Percentiles rank a stretch among this genome's conserved stretches.
phyloP scores from a whole-genome alignment of 331 rosid species.

The Rosa hybrid region DNA sequence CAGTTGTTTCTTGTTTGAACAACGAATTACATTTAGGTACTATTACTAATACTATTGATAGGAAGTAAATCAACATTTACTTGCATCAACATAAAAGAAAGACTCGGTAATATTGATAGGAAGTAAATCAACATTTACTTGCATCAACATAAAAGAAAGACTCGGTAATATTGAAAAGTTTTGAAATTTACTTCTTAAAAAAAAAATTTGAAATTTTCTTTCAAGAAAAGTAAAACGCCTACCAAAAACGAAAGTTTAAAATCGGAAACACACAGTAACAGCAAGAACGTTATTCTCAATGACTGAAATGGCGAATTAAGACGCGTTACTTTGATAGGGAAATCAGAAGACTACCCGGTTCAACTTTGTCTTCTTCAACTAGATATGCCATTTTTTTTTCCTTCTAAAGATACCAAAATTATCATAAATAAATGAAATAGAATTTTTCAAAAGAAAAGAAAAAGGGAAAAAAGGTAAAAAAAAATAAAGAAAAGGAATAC shows the following conservation, averaged over 20 bases:
- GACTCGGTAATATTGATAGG: too few relatives aligned
- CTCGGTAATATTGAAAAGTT: too few relatives aligned
- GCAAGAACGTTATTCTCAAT: not conserved
- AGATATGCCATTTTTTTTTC: not conserved
- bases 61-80: too few relatives aligned
- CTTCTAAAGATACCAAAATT: not conserved
- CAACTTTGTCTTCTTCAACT: not conserved
- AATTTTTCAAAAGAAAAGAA: not conserved
- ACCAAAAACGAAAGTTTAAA: not conserved
- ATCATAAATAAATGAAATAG: not conserved
- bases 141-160: too few relatives aligned
- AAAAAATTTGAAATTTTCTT: too few relatives aligned
- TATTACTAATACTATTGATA: too few relatives aligned
- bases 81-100: too few relatives aligned
- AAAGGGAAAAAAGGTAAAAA: not conserved
- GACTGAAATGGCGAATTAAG: not conserved
- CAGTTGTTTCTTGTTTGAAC: too few relatives aligned
- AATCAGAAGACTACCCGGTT: not conserved
- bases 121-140: too few relatives aligned
- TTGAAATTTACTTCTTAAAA: too few relatives aligned
- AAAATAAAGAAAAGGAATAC: conserved; percentile 20
- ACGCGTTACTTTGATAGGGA: not conserved
- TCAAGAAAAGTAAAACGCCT: not conserved
- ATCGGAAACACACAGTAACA: not conserved
- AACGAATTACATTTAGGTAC: too few relatives aligned